Conservation (phyloP, 257 asterid genomes). For the Nicotiana noctiflora region DNA sequence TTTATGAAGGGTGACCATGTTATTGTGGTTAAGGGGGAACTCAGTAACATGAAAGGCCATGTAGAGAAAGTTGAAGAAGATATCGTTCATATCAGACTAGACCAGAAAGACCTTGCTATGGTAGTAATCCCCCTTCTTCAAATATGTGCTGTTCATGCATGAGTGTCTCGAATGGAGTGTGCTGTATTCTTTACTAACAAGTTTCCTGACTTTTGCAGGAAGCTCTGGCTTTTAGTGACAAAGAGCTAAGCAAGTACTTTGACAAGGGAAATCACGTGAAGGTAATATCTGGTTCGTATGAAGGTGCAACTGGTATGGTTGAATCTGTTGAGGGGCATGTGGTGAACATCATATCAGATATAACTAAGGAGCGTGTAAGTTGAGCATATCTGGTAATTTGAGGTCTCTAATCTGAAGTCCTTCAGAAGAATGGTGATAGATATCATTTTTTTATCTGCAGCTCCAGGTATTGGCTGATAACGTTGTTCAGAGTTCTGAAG, state of each 20-base stretch:
- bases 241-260: slow-evolving; percentile 89
- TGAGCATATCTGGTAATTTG: background rate
- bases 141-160: background rate
- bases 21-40: slow-evolving; percentile 77
- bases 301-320: slow-evolving; percentile 97
- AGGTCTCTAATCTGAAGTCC: background rate
- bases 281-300: slow-evolving; percentile 73
- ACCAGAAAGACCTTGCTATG: slow-evolving; percentile 64
- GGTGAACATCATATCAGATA: slow-evolving; percentile 77
- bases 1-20: slow-evolving; percentile 88
- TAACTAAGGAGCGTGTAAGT: slow-evolving; percentile 74
- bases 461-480: slow-evolving; percentile 86
- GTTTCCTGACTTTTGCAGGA: slow-evolving; percentile 29
- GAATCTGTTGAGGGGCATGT: slow-evolving; percentile 85
- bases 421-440: background rate
- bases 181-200: background rate
- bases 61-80: slow-evolving; percentile 94
- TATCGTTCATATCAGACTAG: slow-evolving; percentile 77
- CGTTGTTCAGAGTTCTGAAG: slow-evolving; percentile 89
- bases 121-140: background rate
- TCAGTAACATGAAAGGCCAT: slow-evolving; percentile 64
- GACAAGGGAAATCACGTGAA: slow-evolving; percentile 89
- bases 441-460: slow-evolving; percentile 20
- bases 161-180: slow-evolving; percentile 12
- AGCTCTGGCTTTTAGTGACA: slow-evolving; percentile 76